Conservation (phyloP, 208 protist genomes). For the Crithidia bombi region DNA sequence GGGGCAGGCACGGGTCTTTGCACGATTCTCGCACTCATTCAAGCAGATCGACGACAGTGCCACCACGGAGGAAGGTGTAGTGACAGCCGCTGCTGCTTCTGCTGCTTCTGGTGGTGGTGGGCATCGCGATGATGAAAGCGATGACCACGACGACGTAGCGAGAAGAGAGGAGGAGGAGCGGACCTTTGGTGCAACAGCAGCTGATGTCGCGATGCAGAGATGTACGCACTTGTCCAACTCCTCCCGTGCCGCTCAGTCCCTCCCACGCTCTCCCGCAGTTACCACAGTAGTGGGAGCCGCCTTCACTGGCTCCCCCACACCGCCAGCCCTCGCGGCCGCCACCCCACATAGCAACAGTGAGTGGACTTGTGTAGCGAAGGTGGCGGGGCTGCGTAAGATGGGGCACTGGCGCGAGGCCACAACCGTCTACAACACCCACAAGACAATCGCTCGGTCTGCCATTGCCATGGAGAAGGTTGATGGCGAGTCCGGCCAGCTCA, state of each 20-base stretch:
- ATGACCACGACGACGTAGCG: neutral
- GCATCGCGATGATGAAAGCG: too few species aligned
- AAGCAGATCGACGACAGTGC: neutral
- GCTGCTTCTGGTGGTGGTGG: neutral
- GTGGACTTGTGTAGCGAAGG: constrained; percentile 36
- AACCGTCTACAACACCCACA: constrained; percentile 34
- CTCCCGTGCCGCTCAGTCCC: neutral
- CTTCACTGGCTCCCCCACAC: neutral
- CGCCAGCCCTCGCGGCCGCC: neutral
- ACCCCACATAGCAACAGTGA: constrained; percentile 5
- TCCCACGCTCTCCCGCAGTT: neutral
- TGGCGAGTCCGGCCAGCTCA: constrained; percentile 66
- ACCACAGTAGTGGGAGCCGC: neutral
- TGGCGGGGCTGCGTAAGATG: constrained; percentile 77
- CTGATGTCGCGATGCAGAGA: neutral
- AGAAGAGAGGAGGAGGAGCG: neutral
- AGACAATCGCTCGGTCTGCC: constrained; percentile 37
- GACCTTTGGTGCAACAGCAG: neutral
- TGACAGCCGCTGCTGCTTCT: too few species aligned
- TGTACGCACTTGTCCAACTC: neutral
- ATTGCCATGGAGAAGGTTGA: constrained; percentile 72
- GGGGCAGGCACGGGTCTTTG: constrained; percentile 74
- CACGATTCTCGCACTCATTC: neutral
- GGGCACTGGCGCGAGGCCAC: constrained; percentile 60
- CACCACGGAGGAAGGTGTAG: too few species aligned